These are phyloP conservation scores for Lasiodiplodia citricola DNA, from an alignment of 2,329 filamentous ascomycete species.

Conservation along the genomic window DNA sequence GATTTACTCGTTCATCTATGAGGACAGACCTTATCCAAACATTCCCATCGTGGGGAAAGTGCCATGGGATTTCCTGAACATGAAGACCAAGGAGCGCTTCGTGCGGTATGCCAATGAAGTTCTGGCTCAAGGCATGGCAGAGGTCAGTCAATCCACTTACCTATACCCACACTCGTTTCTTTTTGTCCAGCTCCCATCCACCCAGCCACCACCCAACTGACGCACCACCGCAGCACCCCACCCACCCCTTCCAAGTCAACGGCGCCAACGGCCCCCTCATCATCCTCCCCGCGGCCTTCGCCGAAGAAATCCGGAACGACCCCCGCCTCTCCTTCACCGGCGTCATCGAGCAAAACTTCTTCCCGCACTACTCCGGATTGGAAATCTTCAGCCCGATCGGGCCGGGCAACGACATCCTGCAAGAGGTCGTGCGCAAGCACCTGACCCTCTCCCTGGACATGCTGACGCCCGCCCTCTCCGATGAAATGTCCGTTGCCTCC, in stretches of 20 bases:
- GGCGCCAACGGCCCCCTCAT: slow-evolving; percentile 16
- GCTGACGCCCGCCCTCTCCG: background rate
- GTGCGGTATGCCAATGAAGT: slow-evolving; percentile 10
- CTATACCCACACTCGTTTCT: background rate
- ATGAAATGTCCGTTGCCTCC: background rate
- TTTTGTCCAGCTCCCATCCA: background rate
- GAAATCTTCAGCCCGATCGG: slow-evolving; percentile 18
- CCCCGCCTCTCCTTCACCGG: slow-evolving; percentile 10
- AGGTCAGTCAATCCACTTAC: background rate
- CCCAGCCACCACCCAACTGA: background rate
- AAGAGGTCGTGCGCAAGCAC: slow-evolving; percentile 9
- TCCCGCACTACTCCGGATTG: background rate
- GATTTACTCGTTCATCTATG: slow-evolving; percentile 15
- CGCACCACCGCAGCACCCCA: background rate
- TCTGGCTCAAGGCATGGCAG: background rate
- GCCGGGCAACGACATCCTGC: slow-evolving; percentile 15
- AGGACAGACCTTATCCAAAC: slow-evolving; percentile 14
- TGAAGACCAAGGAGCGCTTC: slow-evolving; percentile 16
- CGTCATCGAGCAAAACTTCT: slow-evolving; percentile 24
- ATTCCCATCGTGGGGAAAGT: slow-evolving; percentile 6
- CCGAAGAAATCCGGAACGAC: slow-evolving; percentile 9
- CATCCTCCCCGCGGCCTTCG: background rate
- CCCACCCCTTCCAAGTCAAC: slow-evolving; percentile 4
- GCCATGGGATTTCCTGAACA: slow-evolving; percentile 9
- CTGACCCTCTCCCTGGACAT: slow-evolving; percentile 1